Percentiles rank a stretch among this genome's conserved stretches.
Conservation (phyloP, 169 alveolate genomes). For the Plasmodium ovale region DNA sequence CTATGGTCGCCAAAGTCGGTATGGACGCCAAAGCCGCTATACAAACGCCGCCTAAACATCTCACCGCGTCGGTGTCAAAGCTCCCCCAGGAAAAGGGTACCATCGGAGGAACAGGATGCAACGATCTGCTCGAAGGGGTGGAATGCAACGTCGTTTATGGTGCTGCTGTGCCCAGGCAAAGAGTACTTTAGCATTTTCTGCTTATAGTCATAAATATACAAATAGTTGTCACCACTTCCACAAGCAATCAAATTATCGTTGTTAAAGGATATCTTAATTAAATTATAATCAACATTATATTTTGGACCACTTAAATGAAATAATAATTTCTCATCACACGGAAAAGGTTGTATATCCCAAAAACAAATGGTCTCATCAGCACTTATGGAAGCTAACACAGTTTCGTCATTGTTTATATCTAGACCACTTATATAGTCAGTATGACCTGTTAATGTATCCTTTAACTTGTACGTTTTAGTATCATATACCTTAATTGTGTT, state of each 20-base stretch:
- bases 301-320: conserved; percentile 24
- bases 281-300: conserved; percentile 87
- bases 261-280: conserved; percentile 85
- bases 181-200: conserved; percentile 81
- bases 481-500: conserved; percentile 85
- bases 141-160: conserved; percentile 88
- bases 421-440: conserved; percentile 86
- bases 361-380: conserved; percentile 86
- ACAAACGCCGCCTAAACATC: no score
- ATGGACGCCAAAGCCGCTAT: no score
- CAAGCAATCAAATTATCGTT: conserved; percentile 79
- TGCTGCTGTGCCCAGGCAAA: conserved; percentile 88
- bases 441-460: conserved; percentile 83
- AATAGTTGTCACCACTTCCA: conserved; percentile 87
- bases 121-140: conserved; percentile 88
- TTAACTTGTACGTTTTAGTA: conserved; percentile 74
- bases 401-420: conserved; percentile 84
- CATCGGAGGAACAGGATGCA: conserved; percentile 88
- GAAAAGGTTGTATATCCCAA: conserved; percentile 89
- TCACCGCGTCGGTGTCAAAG: conserved; percentile 31
- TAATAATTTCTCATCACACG: conserved; percentile 32
- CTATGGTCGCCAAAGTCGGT: no score
- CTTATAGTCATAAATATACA: conserved; percentile 82
- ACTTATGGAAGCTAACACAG: conserved; percentile 82
- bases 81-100: conserved; percentile 86